Base-by-base conservation (phyloP, 768 basidiomycete species). In the Suillus tomentosus region DNA sequence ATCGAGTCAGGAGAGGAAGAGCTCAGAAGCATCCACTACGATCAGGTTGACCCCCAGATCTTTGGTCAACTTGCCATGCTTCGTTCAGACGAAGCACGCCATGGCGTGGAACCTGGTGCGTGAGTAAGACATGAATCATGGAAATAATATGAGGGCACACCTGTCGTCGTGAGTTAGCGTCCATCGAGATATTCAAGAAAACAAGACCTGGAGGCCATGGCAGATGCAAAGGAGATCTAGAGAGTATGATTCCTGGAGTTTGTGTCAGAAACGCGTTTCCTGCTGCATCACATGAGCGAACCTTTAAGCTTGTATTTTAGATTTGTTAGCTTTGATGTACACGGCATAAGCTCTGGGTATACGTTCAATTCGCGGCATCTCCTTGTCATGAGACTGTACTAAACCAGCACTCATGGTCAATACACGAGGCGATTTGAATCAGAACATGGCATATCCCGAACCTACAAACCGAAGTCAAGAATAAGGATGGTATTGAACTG, bases 191-290 rank as follows among this genome's bases (percentile, higher is more conserved):
- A 24, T 15, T n/a, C 19, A 17, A 43, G n/a, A 37, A 34, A 39
- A 53, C 73, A 82, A 55, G 64, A 93, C 95, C 84, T 97, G 95
- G 15, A 99, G 83, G 31, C 97, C 97, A 76, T 98, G 99, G 76
- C 97, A 99, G 63, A 99, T 98, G 24, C 97, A 97, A 15, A 99
- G 97, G 97, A 1, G 96, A 98, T 48, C 97, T 96, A 47, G 96
- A 98, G 45, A 99, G 84, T 71, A 99, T 98, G 75, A 99, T 90
- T 63, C 96, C 96, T 91, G 66, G 53, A 39, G 24, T 15, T 14
- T 24, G 40, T 8, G 61, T 58, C 34, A 56, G 48, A 45, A 40
- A 22, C 9, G 19, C 13, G 48, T 43, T 34, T 42, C 66, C 19
- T 17, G 11, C 11, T 53, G 17, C 11, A 13, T 56, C 0, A 19